These are phyloP conservation scores for Athelia sp. DNA, from an alignment of 1,284 basidiomycete species.

Conservation along the genomic window DNA sequence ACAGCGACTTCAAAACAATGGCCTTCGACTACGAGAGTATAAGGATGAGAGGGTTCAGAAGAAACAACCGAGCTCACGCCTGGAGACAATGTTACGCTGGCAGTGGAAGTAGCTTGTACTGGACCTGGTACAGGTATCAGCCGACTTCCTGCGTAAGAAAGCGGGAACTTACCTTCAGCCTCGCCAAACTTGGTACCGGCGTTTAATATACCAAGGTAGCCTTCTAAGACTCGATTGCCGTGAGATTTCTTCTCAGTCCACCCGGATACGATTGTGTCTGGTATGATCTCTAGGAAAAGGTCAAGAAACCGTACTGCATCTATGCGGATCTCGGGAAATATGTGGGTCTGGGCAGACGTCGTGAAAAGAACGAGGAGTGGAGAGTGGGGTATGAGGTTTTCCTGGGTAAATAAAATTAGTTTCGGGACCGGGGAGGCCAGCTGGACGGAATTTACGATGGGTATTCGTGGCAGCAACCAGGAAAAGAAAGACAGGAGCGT, in stretches of 20 bases:
- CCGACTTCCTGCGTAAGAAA: slow-evolving; percentile 3
- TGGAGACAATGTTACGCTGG: slow-evolving; percentile 60
- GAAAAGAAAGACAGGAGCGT: slow-evolving; percentile 53
- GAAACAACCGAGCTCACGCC: slow-evolving; percentile 37
- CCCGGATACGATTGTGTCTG: slow-evolving; percentile 61
- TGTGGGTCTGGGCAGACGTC: slow-evolving; percentile 89
- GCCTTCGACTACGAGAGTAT: slow-evolving; percentile 48
- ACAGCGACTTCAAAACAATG: slow-evolving; percentile 54
- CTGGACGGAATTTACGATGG: slow-evolving; percentile 37
- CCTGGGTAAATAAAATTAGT: slow-evolving; percentile 32
- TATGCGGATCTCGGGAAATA: slow-evolving; percentile 90
- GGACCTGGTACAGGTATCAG: slow-evolving; percentile 30
- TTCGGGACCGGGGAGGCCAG: background rate
- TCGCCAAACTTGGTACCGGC: slow-evolving; percentile 59
- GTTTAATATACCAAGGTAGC: slow-evolving; percentile 71
- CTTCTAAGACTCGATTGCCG: slow-evolving; percentile 63
- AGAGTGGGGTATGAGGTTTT: slow-evolving; percentile 66
- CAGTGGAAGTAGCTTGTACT: slow-evolving; percentile 52
- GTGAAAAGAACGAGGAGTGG: slow-evolving; percentile 78
- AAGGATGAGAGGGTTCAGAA: slow-evolving; percentile 2
- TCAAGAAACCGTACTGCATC: slow-evolving; percentile 86
- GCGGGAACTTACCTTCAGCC: slow-evolving; percentile 45
- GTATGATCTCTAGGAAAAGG: slow-evolving; percentile 71
- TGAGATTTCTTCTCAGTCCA: slow-evolving; percentile 56
- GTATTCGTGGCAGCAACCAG: slow-evolving; percentile 71